Evolutionary conservation across 306 rosid genomes (phyloP).

Genomic region (Vicia faba): DNA sequence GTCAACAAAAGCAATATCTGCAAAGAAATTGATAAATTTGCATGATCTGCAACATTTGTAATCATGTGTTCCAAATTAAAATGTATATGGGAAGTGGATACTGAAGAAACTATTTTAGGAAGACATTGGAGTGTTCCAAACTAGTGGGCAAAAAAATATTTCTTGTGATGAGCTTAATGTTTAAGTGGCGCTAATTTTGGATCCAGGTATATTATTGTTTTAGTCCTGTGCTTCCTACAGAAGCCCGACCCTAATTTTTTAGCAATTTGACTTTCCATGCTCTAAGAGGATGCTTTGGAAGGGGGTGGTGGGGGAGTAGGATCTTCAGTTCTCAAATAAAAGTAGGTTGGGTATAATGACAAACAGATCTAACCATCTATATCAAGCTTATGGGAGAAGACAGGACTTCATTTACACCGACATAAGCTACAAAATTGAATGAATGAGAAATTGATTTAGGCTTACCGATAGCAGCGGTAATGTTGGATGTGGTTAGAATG

Average conservation of each 20-base stretch:
- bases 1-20: conserved; percentile 97
- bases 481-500: conserved; percentile 89
- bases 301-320: too few species aligned
- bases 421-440: conserved; percentile 17
- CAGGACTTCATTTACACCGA: background rate
- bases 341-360: background rate
- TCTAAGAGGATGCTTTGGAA: conserved; percentile 2
- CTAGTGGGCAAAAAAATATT: background rate
- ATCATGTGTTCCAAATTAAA: conserved; percentile 32
- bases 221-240: too few species aligned
- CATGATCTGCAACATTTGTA: conserved; percentile 33
- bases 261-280: conserved; percentile 9
- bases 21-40: conserved; percentile 39
- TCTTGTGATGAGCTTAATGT: conserved; percentile 15
- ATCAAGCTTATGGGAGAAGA: conserved; percentile 19
- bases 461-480: conserved; percentile 93
- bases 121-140: conserved; percentile 6
- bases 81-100: conserved; percentile 24
- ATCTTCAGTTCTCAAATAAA: conserved; percentile 17
- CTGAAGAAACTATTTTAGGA: conserved; percentile 26
- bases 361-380: conserved; percentile 7
- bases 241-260: conserved; percentile 1
- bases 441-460: conserved; percentile 33
- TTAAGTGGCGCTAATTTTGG: conserved; percentile 1
- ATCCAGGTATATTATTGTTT: background rate